Evolutionary conservation across 371 early-diverging fungal species (phyloP).

Genomic region (Neoconidiobolus thromboides): DNA sequence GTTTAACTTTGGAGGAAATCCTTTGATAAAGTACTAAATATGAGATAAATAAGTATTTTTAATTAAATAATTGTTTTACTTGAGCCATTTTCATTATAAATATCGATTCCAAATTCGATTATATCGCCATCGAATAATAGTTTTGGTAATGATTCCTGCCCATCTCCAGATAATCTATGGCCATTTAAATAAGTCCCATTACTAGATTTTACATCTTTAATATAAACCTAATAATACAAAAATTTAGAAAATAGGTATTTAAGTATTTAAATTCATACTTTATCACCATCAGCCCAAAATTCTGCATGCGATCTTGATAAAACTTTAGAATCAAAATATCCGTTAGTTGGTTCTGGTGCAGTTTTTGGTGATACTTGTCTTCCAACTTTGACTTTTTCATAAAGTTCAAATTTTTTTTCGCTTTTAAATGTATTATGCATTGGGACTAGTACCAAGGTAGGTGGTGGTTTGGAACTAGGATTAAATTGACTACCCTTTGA

Average conservation of each 20-base stretch:
- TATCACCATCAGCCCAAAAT: conserved; percentile 45
- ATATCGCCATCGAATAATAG: conserved; percentile 38
- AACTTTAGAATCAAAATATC: conserved; percentile 76
- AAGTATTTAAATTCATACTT: conserved; percentile 5
- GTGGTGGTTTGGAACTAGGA: neutral
- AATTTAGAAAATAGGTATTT: neutral
- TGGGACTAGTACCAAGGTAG: conserved; percentile 33
- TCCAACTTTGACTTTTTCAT: conserved; percentile 45
- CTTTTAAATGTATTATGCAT: conserved; percentile 32
- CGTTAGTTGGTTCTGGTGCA: conserved; percentile 42
- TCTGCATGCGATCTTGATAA: conserved; percentile 68
- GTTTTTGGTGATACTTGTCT: conserved; percentile 48
- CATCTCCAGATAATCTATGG: conserved; percentile 44
- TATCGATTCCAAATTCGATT: conserved; percentile 80
- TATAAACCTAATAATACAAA: conserved; percentile 24
- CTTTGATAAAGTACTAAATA: no score
- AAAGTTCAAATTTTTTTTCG: conserved; percentile 35
- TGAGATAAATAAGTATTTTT: no score
- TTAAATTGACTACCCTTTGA: no score
- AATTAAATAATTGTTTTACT: conserved; percentile 9
- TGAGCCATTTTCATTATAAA: conserved; percentile 34
- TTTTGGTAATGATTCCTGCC: conserved; percentile 34
- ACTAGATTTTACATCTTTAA: conserved; percentile 60
- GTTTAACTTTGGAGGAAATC: no score
- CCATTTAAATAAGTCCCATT: conserved; percentile 82